Percentiles rank a stretch among this genome's conserved stretches.
These are phyloP conservation scores for Talaromyces albobiverticillius DNA, from an alignment of 2,329 filamentous ascomycete genomes.

Conservation along the genomic window DNA sequence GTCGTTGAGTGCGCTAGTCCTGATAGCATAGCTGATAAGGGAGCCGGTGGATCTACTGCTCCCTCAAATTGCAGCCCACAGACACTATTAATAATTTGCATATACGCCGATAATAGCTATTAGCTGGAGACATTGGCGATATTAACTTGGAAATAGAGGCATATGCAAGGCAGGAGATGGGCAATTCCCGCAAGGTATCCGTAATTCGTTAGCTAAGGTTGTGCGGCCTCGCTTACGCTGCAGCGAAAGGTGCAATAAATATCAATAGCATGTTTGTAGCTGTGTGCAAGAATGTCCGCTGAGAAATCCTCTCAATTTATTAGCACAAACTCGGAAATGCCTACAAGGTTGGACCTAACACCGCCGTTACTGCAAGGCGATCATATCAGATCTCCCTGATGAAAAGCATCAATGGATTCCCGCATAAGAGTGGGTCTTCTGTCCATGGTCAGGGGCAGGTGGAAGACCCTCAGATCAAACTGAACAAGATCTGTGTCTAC, in stretches of 20 bases:
- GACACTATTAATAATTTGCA: not conserved
- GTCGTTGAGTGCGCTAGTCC: not conserved
- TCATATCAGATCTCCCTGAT: not conserved
- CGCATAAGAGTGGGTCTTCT: not conserved
- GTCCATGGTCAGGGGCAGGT: too few relatives aligned
- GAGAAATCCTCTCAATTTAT: not conserved
- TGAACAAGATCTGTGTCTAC: too few relatives aligned
- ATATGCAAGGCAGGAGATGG: too few relatives aligned
- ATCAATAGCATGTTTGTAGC: not conserved
- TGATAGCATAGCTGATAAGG: not conserved
- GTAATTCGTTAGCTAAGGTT: not conserved
- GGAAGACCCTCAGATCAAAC: too few relatives aligned
- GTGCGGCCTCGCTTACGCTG: not conserved
- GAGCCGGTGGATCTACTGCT: not conserved
- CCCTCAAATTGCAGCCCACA: not conserved
- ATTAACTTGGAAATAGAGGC: not conserved
- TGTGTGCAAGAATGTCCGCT: not conserved
- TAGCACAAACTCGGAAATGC: not conserved
- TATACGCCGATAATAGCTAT: not conserved
- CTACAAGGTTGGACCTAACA: not conserved
- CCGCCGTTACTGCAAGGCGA: not conserved
- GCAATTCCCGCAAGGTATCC: not conserved
- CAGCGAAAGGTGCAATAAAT: not conserved
- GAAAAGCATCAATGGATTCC: not conserved
- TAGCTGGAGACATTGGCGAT: too few relatives aligned